Conservation (phyloP, 2,329 filamentous ascomycete species). For the Onygenales sp. region DNA sequence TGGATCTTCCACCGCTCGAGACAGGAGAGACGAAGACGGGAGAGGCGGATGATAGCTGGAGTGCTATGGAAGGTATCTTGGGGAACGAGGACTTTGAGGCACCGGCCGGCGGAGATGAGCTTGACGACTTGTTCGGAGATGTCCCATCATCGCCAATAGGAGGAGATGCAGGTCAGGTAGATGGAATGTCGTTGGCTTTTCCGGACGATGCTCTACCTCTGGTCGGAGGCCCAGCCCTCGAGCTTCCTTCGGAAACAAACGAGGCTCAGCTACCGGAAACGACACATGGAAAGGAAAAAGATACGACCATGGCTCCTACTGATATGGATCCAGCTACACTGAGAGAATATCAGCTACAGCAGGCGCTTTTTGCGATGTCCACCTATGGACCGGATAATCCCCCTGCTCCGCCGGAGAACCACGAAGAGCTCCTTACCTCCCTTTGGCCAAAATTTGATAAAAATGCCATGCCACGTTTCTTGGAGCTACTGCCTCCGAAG, state of each 20-base stretch:
- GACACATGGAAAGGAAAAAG: slow-evolving; percentile 4
- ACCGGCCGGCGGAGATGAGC: slow-evolving; percentile 23
- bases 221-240: background rate
- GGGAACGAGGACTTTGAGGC: slow-evolving; percentile 1
- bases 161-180: slow-evolving; percentile 18
- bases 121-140: slow-evolving; percentile 43
- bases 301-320: slow-evolving; percentile 22
- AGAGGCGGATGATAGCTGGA: slow-evolving; percentile 4
- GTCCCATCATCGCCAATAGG: slow-evolving; percentile 27
- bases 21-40: slow-evolving; percentile 26
- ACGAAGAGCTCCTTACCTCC: slow-evolving; percentile 66
- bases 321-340: slow-evolving; percentile 34
- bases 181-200: background rate
- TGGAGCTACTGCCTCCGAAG: slow-evolving; percentile 72
- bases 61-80: slow-evolving; percentile 5
- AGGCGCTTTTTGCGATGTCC: slow-evolving; percentile 38
- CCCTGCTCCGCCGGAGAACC: slow-evolving; percentile 62
- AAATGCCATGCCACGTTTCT: slow-evolving; percentile 66
- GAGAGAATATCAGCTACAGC: slow-evolving; percentile 37
- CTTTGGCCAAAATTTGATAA: slow-evolving; percentile 74
- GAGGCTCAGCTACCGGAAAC: slow-evolving; percentile 2
- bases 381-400: slow-evolving; percentile 45
- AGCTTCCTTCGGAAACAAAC: background rate
- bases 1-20: slow-evolving; percentile 15
- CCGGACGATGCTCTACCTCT: background rate